Evolutionary conservation across 208 protist species (phyloP), one percentile per base, ranked within the genome.

Genomic region (Angomonas deanei): DNA sequence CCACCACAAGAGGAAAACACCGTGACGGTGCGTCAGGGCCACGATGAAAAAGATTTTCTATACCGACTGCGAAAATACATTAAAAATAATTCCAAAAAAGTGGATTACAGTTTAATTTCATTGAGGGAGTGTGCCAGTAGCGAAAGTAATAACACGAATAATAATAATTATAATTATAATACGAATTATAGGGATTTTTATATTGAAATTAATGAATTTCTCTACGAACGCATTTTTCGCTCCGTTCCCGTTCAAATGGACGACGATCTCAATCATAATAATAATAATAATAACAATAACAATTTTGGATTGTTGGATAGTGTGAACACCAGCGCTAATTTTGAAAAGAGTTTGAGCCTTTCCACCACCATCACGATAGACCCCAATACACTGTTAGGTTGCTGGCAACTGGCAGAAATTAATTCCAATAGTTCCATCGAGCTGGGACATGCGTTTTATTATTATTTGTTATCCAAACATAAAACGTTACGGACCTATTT

Each of bases 381-480:
- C 47, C 47, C 47, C 47, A 53, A 53, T n/a, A 53, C 47, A 6
- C 47, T 53, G n/a, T 6, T 28, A 26, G 47, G 47, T n/a, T 53
- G n/a, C 23, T 53, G 47, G 47, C 47, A 53, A n/a, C 11, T 53
- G n/a, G n/a, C 21, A 11, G n/a, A 53, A 6, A 5, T 53, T 6
- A 8, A 26, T 6, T 24, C 47, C 8, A 15, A 53, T 5, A 26
- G 47, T 6, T 24, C 21, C n/a, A 6, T 23, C n/a, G 47, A 53
- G 11, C 6, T 53, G 10, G 23, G 5, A 26, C 47, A 26, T 15
- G 47, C 47, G 5, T 23, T 53, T 15, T 53, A 53, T 24, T 28
- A 28, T 28, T 17, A 53, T n/a, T 11, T 53, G 11, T n/a, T 53
- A 6, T 28, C 8, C 11, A 5, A 53, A 15, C 6, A 53, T n/a